phyloP scores from a whole-genome alignment of 805 yeast species.

The Kuraishia floccosa region DNA sequence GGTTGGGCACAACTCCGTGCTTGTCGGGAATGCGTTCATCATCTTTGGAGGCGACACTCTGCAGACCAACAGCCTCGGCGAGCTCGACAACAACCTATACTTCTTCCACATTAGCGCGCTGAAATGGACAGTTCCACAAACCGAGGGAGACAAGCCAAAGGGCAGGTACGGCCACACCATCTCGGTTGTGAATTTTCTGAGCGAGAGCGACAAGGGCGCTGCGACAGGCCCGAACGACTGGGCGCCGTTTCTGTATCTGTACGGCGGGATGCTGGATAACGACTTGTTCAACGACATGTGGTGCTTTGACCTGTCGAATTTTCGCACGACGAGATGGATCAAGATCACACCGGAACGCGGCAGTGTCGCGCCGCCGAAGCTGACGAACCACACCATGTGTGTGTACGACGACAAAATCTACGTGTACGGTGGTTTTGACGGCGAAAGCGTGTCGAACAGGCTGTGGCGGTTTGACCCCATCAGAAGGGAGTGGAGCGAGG shows the following conservation, averaged over 20 bases:
- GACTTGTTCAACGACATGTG: slow-evolving; percentile 73
- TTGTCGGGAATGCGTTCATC: slow-evolving; percentile 91
- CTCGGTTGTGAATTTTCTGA: slow-evolving; percentile 55
- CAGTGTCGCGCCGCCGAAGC: slow-evolving; percentile 13
- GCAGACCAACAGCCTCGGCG: slow-evolving; percentile 58
- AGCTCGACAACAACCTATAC: slow-evolving; percentile 83
- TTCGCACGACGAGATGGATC: slow-evolving; percentile 82
- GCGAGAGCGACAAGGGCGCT: no score
- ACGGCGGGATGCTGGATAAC: slow-evolving; percentile 91
- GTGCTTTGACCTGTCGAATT: slow-evolving; percentile 77
- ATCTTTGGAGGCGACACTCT: slow-evolving; percentile 96
- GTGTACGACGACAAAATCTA: slow-evolving; percentile 69
- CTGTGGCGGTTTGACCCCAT: slow-evolving; percentile 73
- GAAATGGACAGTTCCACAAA: slow-evolving; percentile 73
- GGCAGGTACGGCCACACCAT: slow-evolving; percentile 95
- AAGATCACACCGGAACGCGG: slow-evolving; percentile 41
- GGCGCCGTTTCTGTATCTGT: slow-evolving; percentile 55
- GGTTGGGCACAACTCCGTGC: slow-evolving; percentile 88
- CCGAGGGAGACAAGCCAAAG: slow-evolving; percentile 64
- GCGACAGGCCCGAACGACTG: slow-evolving; percentile 20
- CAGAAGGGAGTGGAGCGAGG: slow-evolving; percentile 56
- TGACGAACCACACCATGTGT: slow-evolving; percentile 86
- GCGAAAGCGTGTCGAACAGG: slow-evolving; percentile 58
- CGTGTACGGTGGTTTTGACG: slow-evolving; percentile 83
- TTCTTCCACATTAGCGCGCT: slow-evolving; percentile 70